Base-by-base conservation (phyloP, 2,329 filamentous ascomycete species). In the Exophiala oligosperma region DNA sequence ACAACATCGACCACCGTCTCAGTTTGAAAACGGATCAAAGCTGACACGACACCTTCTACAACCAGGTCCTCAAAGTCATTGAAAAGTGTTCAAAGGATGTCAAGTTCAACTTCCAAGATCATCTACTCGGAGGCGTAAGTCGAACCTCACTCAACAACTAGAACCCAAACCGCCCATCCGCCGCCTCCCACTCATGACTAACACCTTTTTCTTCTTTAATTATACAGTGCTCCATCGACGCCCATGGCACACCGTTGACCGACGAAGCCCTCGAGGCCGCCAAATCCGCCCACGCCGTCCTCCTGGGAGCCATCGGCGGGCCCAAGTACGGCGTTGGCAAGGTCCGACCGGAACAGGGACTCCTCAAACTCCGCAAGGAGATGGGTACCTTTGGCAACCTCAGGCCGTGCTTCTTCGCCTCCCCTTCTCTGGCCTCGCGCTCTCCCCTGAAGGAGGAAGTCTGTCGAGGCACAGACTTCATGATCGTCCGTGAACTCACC, bases 361-460 rank as follows among this genome's bases (percentile, higher is more conserved):
- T 97, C 69, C 87, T 97, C 62, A 84, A 81, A 67, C 89, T 97
- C 54, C 91, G 93, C 77, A 97, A 95, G 77, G 90, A 97, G 77
- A 90, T 97, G 82, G 83, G 84, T 71, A 91, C 93, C 56, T 97
- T 95, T 77, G 93, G 92, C 68, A 97, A 97, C 84, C 86, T 97
- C 58, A 88, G 93, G 4, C 93, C 92, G 8, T 97, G 93, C 83
- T 95, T 90, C 83, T 97, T 99, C 79, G 91, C 91, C 51, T 92
- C 92, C 1, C 90, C 93, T 53, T 84, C 86, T 28, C 87, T 97
- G 50, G 87, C 96, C 70, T 87, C 92, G 50, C 84, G 82, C 71
- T 97, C 92, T 9, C 93, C 93, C 0, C 85, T 97, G 63, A 96
- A 96, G 77, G 86, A 89, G 54, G 84, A 89, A 2, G 83, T 97